These are phyloP conservation scores for Backusella sp. DNA, from an alignment of 192 early-diverging fungal genomes.

Conservation along the genomic window DNA sequence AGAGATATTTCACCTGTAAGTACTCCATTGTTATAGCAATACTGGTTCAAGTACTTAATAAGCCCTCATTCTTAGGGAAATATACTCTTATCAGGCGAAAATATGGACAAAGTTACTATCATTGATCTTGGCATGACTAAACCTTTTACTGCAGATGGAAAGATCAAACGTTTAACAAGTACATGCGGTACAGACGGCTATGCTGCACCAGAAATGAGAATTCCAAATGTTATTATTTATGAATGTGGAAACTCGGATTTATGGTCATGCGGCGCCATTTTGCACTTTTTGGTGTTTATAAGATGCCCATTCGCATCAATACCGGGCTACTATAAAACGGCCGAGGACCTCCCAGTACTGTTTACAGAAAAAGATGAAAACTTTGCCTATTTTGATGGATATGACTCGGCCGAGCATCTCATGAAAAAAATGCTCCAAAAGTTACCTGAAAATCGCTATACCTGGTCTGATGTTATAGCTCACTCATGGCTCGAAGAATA, in stretches of 20 bases:
- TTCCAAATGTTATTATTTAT: not conserved
- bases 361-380: too few species aligned
- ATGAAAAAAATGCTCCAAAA: too few species aligned
- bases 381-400: not conserved
- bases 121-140: not conserved
- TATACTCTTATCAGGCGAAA: not conserved
- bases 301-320: not conserved
- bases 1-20: not conserved
- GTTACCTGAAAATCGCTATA: too few species aligned
- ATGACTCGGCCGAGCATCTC: too few species aligned
- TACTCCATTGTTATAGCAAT: not conserved
- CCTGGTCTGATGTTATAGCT: too few species aligned
- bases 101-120: not conserved
- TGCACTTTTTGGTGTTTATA: not conserved
- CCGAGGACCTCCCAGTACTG: too few species aligned
- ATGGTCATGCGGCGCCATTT: not conserved
- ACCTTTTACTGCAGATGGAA: not conserved
- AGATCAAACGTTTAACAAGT: not conserved
- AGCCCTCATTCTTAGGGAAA: not conserved
- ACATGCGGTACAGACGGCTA: not conserved
- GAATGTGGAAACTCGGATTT: not conserved
- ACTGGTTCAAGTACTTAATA: not conserved
- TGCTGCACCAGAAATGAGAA: not conserved
- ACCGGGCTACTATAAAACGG: too few species aligned
- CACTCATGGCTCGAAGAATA: too few species aligned